These are phyloP conservation scores for Colletotrichum endophyticum DNA, from an alignment of 2,329 filamentous ascomycete genomes.

Conservation along the genomic window DNA sequence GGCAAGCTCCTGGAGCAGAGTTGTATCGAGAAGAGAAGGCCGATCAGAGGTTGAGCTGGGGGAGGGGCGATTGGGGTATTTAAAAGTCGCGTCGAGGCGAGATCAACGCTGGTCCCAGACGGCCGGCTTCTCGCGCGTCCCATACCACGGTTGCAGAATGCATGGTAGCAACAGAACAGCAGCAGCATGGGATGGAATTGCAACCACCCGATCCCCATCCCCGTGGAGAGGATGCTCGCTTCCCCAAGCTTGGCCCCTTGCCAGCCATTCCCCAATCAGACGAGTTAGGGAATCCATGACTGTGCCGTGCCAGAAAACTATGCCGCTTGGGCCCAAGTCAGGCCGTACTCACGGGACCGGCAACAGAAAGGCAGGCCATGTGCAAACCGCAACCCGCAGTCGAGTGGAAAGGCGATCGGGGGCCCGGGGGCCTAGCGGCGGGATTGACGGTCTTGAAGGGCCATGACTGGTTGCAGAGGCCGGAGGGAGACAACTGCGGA, in stretches of 20 bases:
- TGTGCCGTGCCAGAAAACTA: neutral
- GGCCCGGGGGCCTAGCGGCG: conserved; percentile 2
- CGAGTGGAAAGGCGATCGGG: conserved; percentile 2
- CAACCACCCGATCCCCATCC: neutral
- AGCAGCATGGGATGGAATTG: neutral
- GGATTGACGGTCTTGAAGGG: conserved; percentile 18
- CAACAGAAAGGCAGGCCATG: neutral
- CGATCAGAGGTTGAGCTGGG: neutral
- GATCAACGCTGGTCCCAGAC: conserved; percentile 5
- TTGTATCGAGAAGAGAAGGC: neutral
- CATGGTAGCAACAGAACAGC: neutral
- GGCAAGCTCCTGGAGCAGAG: conserved; percentile 9
- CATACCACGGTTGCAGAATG: conserved; percentile 3
- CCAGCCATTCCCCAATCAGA: conserved; percentile 8
- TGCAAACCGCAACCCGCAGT: neutral
- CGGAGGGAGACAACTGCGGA: neutral
- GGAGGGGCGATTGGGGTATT: conserved; percentile 2
- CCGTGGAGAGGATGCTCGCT: neutral
- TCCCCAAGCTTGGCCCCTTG: conserved; percentile 1
- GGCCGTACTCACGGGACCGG: conserved; percentile 2
- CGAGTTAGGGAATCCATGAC: neutral
- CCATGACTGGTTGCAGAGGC: conserved; percentile 1
- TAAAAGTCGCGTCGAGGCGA: neutral
- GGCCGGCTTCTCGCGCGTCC: neutral
- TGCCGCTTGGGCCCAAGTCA: neutral